phyloP scores from a whole-genome alignment of 73 alveolate species.

The Halteria grandinella region DNA sequence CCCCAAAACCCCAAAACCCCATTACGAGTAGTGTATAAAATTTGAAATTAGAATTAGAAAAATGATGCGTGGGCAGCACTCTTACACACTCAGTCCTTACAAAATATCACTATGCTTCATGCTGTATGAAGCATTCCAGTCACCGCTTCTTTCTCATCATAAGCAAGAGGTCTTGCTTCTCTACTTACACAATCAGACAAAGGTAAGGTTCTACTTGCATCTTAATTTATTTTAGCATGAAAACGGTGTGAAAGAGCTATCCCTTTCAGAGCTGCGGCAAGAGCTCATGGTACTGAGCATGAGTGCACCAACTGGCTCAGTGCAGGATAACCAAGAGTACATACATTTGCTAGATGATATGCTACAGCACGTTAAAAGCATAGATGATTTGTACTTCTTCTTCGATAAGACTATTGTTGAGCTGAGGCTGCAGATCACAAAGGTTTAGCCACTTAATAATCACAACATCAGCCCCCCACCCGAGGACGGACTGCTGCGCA shows the following conservation, averaged over 20 bases:
- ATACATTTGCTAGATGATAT: constrained; percentile 19
- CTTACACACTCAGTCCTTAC: constrained; percentile 45
- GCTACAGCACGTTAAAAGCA: neutral
- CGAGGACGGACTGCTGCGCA: no score
- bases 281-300: constrained; percentile 20
- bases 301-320: neutral
- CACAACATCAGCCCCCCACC: no score
- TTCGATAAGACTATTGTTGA: constrained; percentile 42
- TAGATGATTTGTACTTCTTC: constrained; percentile 34
- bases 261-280: neutral
- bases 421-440: constrained; percentile 6
- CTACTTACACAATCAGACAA: neutral
- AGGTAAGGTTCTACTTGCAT: no score
- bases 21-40: neutral
- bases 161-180: constrained; percentile 44
- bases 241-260: constrained; percentile 27
- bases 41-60: neutral
- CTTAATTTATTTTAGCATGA: constrained; percentile 32
- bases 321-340: constrained; percentile 11
- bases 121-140: constrained; percentile 31
- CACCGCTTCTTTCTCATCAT: neutral
- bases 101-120: constrained; percentile 44
- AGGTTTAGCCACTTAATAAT: neutral
- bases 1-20: neutral
- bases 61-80: constrained; percentile 33